phyloP scores from a whole-genome alignment of 148 eudicot genomes.

The Chenopodium berlandieri region DNA sequence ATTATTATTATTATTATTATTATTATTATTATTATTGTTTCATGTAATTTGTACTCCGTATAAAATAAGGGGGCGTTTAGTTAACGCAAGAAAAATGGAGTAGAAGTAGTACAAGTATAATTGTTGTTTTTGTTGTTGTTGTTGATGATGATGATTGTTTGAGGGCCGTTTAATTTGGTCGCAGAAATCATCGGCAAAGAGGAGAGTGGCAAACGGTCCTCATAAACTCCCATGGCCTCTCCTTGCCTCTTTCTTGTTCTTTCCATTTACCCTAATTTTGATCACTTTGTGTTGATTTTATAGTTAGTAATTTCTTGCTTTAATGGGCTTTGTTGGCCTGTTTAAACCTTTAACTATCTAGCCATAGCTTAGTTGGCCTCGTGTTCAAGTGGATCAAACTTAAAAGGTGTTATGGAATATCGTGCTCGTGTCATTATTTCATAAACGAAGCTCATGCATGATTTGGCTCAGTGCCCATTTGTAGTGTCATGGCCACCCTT shows the following conservation, averaged over 20 bases:
- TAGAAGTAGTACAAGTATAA: too few relatives aligned
- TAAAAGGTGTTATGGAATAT: too few relatives aligned
- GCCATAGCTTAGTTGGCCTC: too few relatives aligned
- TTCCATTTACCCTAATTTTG: neutral
- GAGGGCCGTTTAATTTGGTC: conserved; percentile 13
- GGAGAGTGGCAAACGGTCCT: conserved; percentile 17
- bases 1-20: neutral
- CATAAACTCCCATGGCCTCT: conserved; percentile 8
- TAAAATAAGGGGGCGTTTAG: neutral
- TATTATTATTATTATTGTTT: neutral
- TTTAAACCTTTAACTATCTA: too few relatives aligned
- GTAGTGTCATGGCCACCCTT: too few relatives aligned
- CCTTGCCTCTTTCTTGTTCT: conserved; percentile 5
- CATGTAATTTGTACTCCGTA: neutral
- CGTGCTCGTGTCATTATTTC: too few relatives aligned
- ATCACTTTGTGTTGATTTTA: neutral
- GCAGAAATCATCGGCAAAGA: conserved; percentile 4
- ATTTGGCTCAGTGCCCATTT: too few relatives aligned
- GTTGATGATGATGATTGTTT: neutral
- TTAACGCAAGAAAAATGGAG: neutral
- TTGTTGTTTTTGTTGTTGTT: too few relatives aligned
- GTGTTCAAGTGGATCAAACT: too few relatives aligned
- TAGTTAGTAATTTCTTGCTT: neutral
- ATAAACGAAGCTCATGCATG: too few relatives aligned
- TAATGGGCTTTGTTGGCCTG: neutral